Conservation (phyloP, 768 basidiomycete genomes). For the Mycena epipterygia region DNA sequence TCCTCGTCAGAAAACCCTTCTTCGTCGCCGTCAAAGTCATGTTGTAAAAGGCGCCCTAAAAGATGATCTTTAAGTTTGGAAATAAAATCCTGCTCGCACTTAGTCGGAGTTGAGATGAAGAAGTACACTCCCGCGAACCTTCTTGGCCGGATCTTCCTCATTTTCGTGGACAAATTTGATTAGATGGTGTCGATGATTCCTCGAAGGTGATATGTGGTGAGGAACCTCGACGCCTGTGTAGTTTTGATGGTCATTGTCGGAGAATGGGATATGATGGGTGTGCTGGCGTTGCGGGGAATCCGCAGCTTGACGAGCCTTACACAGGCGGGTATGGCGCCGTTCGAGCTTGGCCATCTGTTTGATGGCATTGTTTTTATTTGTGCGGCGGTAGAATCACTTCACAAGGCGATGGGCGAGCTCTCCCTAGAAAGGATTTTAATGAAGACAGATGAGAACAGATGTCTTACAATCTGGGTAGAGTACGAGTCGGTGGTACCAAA, state of each 20-base stretch:
- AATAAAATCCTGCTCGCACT: conserved; percentile 30
- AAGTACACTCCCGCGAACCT: background rate
- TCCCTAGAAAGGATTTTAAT: conserved; percentile 38
- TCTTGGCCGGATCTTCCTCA: background rate
- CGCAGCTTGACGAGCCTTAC: conserved; percentile 2
- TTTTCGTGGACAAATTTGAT: background rate
- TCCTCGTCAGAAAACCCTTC: conserved; percentile 22
- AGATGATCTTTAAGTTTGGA: conserved; percentile 41
- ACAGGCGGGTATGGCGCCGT: conserved; percentile 32
- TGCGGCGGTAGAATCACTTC: conserved; percentile 46
- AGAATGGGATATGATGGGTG: conserved; percentile 2
- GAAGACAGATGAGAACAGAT: background rate
- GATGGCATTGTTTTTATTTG: conserved; percentile 43
- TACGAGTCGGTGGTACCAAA: conserved; percentile 30
- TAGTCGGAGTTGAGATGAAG: background rate
- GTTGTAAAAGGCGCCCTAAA: conserved; percentile 38
- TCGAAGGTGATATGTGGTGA: conserved; percentile 20
- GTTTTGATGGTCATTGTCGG: background rate
- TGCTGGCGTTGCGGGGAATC: background rate
- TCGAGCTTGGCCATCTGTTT: conserved; percentile 24
- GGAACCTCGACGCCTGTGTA: background rate
- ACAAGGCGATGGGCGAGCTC: conserved; percentile 49
- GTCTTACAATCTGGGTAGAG: conserved; percentile 41
- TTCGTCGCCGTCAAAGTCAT: conserved; percentile 36
- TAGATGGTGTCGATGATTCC: background rate